Conservation (phyloP, 2,329 filamentous ascomycete genomes). For the Aspergillus sp. region DNA sequence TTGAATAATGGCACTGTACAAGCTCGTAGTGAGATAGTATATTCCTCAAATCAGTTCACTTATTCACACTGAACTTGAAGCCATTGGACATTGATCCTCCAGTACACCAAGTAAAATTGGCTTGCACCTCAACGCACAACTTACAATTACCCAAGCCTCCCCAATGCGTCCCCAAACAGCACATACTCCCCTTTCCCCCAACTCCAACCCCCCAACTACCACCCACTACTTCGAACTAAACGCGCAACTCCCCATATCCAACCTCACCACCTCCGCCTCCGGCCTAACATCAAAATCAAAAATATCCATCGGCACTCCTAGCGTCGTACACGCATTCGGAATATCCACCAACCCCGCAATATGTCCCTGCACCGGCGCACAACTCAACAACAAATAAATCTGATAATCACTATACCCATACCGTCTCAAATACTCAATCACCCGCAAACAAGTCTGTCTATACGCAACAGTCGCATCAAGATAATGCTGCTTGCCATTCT, state of each 20-base stretch:
- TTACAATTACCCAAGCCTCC: too few relatives aligned
- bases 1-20: too few relatives aligned
- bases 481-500: constrained; percentile 85
- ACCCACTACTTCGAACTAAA: constrained; percentile 48
- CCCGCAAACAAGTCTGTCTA: constrained; percentile 73
- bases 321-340: constrained; percentile 85
- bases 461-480: constrained; percentile 86
- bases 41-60: too few relatives aligned
- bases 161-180: too few relatives aligned
- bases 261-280: constrained; percentile 58
- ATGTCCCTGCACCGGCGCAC: constrained; percentile 83
- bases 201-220: too few relatives aligned
- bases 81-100: too few relatives aligned
- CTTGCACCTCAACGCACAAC: too few relatives aligned
- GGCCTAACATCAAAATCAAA: constrained; percentile 92
- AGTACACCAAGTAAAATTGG: too few relatives aligned
- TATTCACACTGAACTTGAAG: too few relatives aligned
- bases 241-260: constrained; percentile 72
- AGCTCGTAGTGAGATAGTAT: too few relatives aligned
- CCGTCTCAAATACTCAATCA: constrained; percentile 76
- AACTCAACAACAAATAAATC: constrained; percentile 80
- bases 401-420: constrained; percentile 75
- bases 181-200: too few relatives aligned
- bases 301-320: constrained; percentile 88
- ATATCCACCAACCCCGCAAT: constrained; percentile 89